Conservation (phyloP, 108 stramenopile genomes). For the Cyclotella kingstonii region DNA sequence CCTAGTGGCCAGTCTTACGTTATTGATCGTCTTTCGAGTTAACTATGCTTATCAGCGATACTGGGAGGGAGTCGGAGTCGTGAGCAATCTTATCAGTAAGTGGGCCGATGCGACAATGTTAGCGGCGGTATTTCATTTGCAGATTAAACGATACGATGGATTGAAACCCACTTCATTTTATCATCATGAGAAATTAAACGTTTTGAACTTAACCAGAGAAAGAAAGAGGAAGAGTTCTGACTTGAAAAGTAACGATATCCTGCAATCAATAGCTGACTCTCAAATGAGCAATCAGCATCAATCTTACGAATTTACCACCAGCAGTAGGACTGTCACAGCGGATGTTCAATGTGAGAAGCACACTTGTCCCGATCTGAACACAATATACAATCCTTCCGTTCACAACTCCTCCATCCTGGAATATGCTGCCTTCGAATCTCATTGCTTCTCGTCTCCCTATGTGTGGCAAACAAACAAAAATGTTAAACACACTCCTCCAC, state of each 20-base stretch:
- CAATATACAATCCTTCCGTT: too few species aligned
- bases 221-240: slow-evolving; percentile 33
- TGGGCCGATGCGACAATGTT: slow-evolving; percentile 68
- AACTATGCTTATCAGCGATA: slow-evolving; percentile 65
- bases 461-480: slow-evolving; percentile 17
- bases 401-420: too few species aligned
- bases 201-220: slow-evolving; percentile 51
- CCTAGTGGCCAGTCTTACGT: slow-evolving; percentile 49
- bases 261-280: slow-evolving; percentile 5
- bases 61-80: slow-evolving; percentile 51
- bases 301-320: too few species aligned
- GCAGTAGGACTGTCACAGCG: too few species aligned
- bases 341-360: too few species aligned
- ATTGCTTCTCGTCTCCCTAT: slow-evolving; percentile 15
- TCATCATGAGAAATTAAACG: slow-evolving; percentile 60
- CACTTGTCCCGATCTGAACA: too few species aligned
- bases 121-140: slow-evolving; percentile 60
- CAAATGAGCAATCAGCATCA: not conserved
- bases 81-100: slow-evolving; percentile 60
- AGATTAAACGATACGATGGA: slow-evolving; percentile 47
- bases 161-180: slow-evolving; percentile 57
- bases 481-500: slow-evolving; percentile 60
- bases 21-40: slow-evolving; percentile 71
- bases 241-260: not conserved
- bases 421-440: not conserved